Evolutionary conservation across 148 eudicot species (phyloP).

Genomic region (Cornus kousa): DNA sequence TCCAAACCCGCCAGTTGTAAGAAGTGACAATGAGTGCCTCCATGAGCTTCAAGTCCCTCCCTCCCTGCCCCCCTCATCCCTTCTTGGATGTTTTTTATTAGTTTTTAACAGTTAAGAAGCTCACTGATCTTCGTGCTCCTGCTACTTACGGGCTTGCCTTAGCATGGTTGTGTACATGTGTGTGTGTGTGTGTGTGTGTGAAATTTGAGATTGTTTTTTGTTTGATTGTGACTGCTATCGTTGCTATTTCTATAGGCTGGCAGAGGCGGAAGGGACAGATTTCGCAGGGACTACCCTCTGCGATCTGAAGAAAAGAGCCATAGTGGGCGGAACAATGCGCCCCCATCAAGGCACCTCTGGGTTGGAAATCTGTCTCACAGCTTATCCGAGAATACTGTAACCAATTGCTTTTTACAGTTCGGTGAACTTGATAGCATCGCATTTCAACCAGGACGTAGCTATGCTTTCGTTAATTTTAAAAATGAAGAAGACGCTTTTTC

Average conservation of each 20-base stretch:
- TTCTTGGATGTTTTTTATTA: not conserved
- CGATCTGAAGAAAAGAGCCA: conserved; percentile 50
- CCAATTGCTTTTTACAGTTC: conserved; percentile 44
- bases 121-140: not conserved
- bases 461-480: conserved; percentile 66
- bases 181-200: not conserved
- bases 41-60: not conserved
- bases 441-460: conserved; percentile 73
- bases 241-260: conserved; percentile 37
- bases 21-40: not conserved
- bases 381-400: conserved; percentile 36
- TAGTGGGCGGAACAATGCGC: conserved; percentile 44
- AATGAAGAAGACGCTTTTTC: conserved; percentile 67
- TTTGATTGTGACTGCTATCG: conserved; percentile 13
- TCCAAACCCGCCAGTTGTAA: not conserved
- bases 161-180: not conserved
- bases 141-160: not conserved
- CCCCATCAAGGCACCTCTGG: conserved; percentile 85
- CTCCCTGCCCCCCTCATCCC: not conserved
- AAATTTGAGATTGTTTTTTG: not conserved
- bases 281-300: conserved; percentile 45
- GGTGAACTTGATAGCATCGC: conserved; percentile 78
- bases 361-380: conserved; percentile 63
- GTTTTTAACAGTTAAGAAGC: not conserved
- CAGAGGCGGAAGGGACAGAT: conserved; percentile 58